Evolutionary conservation across 2,329 filamentous ascomycete genomes (phyloP).

Genomic region (Nectriaceae sp.): DNA sequence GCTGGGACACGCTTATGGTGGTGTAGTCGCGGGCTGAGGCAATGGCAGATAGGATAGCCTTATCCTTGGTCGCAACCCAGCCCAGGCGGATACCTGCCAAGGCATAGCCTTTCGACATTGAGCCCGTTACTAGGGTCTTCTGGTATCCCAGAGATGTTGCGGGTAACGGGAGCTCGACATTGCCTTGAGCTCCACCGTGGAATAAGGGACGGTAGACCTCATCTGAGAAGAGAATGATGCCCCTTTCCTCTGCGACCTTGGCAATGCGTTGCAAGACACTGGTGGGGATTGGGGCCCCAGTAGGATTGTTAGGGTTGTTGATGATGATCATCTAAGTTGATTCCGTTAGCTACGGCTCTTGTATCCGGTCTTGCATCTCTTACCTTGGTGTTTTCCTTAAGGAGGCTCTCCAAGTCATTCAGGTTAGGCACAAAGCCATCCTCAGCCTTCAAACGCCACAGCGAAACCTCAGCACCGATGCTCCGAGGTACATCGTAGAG

Average conservation of each 20-base stretch:
- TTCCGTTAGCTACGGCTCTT: neutral
- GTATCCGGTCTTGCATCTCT: neutral
- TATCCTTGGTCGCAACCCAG: conserved; percentile 74
- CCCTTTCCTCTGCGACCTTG: conserved; percentile 60
- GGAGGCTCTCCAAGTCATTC: conserved; percentile 63
- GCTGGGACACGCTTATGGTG: conserved; percentile 79
- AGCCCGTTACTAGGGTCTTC: conserved; percentile 72
- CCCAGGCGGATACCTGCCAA: conserved; percentile 80
- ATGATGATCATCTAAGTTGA: conserved; percentile 46
- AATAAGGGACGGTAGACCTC: conserved; percentile 87
- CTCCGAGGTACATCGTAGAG: conserved; percentile 75
- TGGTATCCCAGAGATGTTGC: conserved; percentile 71
- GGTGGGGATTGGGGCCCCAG: conserved; percentile 68
- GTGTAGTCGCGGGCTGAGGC: conserved; percentile 76
- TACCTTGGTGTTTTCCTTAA: conserved; percentile 71
- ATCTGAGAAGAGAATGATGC: conserved; percentile 71
- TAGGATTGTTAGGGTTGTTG: conserved; percentile 83
- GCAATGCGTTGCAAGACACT: conserved; percentile 62
- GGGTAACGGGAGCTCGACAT: conserved; percentile 56
- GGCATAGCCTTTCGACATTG: conserved; percentile 83
- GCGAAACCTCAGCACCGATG: conserved; percentile 73
- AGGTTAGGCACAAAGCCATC: conserved; percentile 69
- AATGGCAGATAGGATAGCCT: conserved; percentile 62
- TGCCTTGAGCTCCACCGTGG: conserved; percentile 60
- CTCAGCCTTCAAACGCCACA: conserved; percentile 70